These are phyloP conservation scores for Chaetoscypha palmicola DNA, from an alignment of 2,329 filamentous ascomycete species.

Conservation along the genomic window DNA sequence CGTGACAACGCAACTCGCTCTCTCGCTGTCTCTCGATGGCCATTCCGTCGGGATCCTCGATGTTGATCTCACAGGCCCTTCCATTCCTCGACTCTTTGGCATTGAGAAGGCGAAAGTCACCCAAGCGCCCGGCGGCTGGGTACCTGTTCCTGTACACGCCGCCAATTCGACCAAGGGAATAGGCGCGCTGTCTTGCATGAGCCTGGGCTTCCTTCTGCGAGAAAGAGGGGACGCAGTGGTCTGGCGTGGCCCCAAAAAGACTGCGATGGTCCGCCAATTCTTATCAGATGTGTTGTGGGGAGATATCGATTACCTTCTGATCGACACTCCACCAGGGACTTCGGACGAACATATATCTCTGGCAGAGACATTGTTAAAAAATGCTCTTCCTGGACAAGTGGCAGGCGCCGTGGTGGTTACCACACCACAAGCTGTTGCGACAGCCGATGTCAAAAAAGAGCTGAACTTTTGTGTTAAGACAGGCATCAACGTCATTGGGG, in stretches of 20 bases:
- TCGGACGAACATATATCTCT: slow-evolving; percentile 96
- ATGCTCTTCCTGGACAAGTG: slow-evolving; percentile 59
- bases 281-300: slow-evolving; percentile 86
- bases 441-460: slow-evolving; percentile 82
- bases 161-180: slow-evolving; percentile 43
- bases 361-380: slow-evolving; percentile 71
- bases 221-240: slow-evolving; percentile 86
- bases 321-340: slow-evolving; percentile 94
- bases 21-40: slow-evolving; percentile 78
- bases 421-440: slow-evolving; percentile 89
- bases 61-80: slow-evolving; percentile 91
- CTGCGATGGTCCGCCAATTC: slow-evolving; percentile 97
- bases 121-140: slow-evolving; percentile 86
- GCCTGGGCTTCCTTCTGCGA: slow-evolving; percentile 81
- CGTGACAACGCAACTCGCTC: slow-evolving; percentile 90
- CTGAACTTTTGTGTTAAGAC: slow-evolving; percentile 80
- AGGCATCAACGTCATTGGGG: slow-evolving; percentile 78
- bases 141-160: slow-evolving; percentile 77
- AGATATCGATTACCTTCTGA: slow-evolving; percentile 80
- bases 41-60: slow-evolving; percentile 92
- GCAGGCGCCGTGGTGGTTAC: slow-evolving; percentile 90
- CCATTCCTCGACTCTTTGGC: slow-evolving; percentile 89
- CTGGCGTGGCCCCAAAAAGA: slow-evolving; percentile 97
- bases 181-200: slow-evolving; percentile 76
- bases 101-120: slow-evolving; percentile 85